phyloP scores from a whole-genome alignment of 805 yeast genomes.

The Candida nonsorbophila region DNA sequence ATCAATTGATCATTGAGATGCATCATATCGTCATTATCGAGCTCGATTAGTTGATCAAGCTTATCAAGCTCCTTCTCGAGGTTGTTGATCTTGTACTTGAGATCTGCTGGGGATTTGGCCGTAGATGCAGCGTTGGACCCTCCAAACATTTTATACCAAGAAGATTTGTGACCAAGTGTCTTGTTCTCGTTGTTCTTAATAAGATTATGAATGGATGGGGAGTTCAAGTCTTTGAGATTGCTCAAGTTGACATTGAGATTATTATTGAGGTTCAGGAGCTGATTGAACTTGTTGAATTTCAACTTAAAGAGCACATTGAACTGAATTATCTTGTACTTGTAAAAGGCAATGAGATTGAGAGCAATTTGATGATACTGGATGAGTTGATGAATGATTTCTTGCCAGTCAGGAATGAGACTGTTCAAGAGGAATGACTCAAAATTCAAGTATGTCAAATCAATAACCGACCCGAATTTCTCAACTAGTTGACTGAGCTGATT shows the following conservation, averaged over 20 bases:
- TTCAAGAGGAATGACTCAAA: conserved; percentile 40
- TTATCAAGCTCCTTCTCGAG: conserved; percentile 39
- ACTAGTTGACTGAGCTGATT: conserved; percentile 23
- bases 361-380: conserved; percentile 40
- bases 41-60: conserved; percentile 43
- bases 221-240: conserved; percentile 29
- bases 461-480: conserved; percentile 49
- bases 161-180: conserved; percentile 18
- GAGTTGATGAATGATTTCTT: conserved; percentile 47
- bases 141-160: conserved; percentile 43
- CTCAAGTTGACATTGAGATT: conserved; percentile 14
- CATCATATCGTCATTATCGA: conserved; percentile 38
- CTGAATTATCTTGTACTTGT: conserved; percentile 50
- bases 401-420: conserved; percentile 36
- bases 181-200: conserved; percentile 24
- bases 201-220: conserved; percentile 34
- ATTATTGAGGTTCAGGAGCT: conserved; percentile 22
- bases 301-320: conserved; percentile 35
- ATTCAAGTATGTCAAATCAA: conserved; percentile 46
- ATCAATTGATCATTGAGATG: conserved; percentile 40
- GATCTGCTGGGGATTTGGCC: conserved; percentile 1
- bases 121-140: conserved; percentile 20
- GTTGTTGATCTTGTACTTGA: conserved; percentile 18
- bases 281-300: conserved; percentile 33
- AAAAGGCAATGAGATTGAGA: conserved; percentile 41